Percentiles rank a stretch among this genome's conserved stretches.
Evolutionary conservation across 2,329 filamentous ascomycete species (phyloP).

Genomic region (Phialophora expanda): DNA sequence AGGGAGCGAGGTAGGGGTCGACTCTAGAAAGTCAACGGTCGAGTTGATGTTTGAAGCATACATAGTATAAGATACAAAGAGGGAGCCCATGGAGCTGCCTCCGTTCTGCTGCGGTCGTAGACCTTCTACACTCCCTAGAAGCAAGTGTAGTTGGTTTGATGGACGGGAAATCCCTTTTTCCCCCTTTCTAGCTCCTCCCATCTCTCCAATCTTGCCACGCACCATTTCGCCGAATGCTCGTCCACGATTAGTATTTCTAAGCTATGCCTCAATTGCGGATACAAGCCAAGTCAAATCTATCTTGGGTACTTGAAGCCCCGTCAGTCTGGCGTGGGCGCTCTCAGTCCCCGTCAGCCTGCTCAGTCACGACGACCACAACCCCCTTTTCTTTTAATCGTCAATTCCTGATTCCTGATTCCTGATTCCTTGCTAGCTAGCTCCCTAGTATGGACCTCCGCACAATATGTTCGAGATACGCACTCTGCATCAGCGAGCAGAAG

Average conservation of each 20-base stretch:
- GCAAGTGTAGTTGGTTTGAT: slow-evolving; percentile 4
- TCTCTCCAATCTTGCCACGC: slow-evolving; percentile 3
- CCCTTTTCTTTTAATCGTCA: neutral
- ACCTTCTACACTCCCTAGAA: neutral
- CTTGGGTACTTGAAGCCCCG: slow-evolving; percentile 2
- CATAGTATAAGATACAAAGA: slow-evolving; percentile 1
- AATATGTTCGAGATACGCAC: slow-evolving; percentile 26
- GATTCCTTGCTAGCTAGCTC: slow-evolving; percentile 6
- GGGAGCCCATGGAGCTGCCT: slow-evolving; percentile 5
- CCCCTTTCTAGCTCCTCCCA: neutral
- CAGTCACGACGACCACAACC: slow-evolving; percentile 5
- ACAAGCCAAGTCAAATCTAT: slow-evolving; percentile 1
- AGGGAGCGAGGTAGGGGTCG: slow-evolving; percentile 2
- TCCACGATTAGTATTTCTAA: neutral
- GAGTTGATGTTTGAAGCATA: neutral
- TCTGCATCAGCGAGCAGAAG: slow-evolving; percentile 23
- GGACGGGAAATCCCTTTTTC: neutral
- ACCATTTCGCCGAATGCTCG: slow-evolving; percentile 3
- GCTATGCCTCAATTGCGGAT: neutral
- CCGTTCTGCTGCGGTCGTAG: no score
- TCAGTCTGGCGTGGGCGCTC: no score
- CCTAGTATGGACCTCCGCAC: slow-evolving; percentile 23
- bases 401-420: slow-evolving; percentile 5
- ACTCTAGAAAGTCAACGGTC: slow-evolving; percentile 4
- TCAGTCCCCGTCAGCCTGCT: neutral